phyloP scores from a whole-genome alignment of 2,329 filamentous ascomycete species.

The Tricladium varicosporioides region DNA sequence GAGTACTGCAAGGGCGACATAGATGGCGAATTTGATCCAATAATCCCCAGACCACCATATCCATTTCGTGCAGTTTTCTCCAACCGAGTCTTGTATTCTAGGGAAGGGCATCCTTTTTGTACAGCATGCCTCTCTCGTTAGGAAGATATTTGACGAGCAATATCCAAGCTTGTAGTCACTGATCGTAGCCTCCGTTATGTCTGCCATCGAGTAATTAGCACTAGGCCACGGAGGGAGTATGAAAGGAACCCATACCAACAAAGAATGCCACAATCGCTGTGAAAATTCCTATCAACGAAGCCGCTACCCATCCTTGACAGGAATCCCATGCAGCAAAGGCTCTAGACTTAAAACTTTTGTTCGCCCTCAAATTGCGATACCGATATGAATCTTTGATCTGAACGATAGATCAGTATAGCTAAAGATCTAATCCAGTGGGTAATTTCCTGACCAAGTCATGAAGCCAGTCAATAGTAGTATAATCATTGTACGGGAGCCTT shows the following conservation, averaged over 20 bases:
- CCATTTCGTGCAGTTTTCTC: constrained; percentile 30
- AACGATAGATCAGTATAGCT: constrained; percentile 3
- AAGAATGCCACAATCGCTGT: constrained; percentile 55
- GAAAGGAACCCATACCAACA: constrained; percentile 33
- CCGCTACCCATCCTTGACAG: constrained; percentile 54
- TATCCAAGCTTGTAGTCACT: constrained; percentile 58
- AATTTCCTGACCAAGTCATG: constrained; percentile 48
- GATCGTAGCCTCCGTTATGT: constrained; percentile 51
- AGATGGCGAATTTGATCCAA: constrained; percentile 43
- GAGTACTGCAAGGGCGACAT: constrained; percentile 46
- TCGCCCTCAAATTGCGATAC: constrained; percentile 44
- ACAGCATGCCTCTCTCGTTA: constrained; percentile 51
- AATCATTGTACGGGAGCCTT: constrained; percentile 58
- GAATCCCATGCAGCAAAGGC: constrained; percentile 45
- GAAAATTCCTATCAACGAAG: constrained; percentile 50
- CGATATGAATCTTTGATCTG: constrained; percentile 56
- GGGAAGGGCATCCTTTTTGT: constrained; percentile 22
- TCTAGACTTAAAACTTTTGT: constrained; percentile 41
- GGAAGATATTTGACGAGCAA: constrained; percentile 44
- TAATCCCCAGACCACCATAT: constrained; percentile 34
- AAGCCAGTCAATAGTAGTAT: constrained; percentile 61
- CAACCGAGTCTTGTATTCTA: constrained; percentile 14
- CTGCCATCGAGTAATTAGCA: constrained; percentile 24
- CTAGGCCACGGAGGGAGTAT: background rate
- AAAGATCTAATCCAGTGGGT: background rate